Percentiles rank a stretch among this genome's conserved stretches.
These are phyloP conservation scores for Microdochium nivale DNA, from an alignment of 2,329 filamentous ascomycete genomes.

Conservation along the genomic window DNA sequence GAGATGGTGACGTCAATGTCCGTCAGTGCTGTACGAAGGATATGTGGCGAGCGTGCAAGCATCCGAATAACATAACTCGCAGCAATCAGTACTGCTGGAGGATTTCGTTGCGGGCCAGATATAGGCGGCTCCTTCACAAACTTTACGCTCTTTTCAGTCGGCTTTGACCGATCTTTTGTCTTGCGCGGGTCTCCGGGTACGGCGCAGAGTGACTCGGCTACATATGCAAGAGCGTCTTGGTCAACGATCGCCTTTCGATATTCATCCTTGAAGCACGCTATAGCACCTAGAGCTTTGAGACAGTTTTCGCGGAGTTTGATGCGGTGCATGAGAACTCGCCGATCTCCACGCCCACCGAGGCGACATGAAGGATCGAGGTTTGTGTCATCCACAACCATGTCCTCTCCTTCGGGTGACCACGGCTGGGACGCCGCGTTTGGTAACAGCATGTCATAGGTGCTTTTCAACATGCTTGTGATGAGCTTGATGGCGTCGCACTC, in stretches of 20 bases:
- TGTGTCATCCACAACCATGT: conserved; percentile 18
- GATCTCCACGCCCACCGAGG: conserved; percentile 53
- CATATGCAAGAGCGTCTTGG: conserved; percentile 69
- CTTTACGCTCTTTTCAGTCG: conserved; percentile 24
- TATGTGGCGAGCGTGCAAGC: conserved; percentile 75
- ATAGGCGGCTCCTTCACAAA: conserved; percentile 25
- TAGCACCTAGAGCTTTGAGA: conserved; percentile 70
- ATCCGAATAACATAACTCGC: conserved; percentile 77
- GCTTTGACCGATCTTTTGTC: conserved; percentile 30
- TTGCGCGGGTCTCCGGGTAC: conserved; percentile 44
- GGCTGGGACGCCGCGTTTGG: conserved; percentile 17
- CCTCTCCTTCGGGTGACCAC: conserved; percentile 25
- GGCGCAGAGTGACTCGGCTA: conserved; percentile 67
- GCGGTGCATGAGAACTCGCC: conserved; percentile 54
- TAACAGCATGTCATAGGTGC: conserved; percentile 38
- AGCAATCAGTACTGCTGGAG: conserved; percentile 59
- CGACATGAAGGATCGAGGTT: conserved; percentile 29
- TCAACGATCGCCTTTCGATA: conserved; percentile 78
- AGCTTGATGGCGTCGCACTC: conserved; percentile 47
- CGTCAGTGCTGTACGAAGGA: conserved; percentile 77
- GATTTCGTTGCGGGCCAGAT: neutral
- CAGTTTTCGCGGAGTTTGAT: conserved; percentile 69
- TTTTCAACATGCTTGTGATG: conserved; percentile 39
- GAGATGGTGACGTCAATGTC: conserved; percentile 77
- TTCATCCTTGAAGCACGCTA: conserved; percentile 74